Conservation (phyloP, 345 rosid species). For the Acer campestre region DNA sequence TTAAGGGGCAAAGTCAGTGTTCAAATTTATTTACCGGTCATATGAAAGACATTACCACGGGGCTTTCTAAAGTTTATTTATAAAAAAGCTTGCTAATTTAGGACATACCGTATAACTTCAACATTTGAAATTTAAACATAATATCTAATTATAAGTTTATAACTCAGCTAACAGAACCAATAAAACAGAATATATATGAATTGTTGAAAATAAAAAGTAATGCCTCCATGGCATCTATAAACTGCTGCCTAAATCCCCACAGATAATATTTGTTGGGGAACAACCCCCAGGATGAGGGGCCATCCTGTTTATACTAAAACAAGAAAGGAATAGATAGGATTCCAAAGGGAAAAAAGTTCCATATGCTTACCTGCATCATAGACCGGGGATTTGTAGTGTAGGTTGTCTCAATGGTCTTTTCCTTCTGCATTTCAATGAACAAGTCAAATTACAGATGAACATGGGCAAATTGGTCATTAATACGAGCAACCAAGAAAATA, state of each 20-base stretch:
- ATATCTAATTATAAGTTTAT: not conserved
- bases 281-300: not conserved
- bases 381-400: constrained; percentile 81
- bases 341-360: not conserved
- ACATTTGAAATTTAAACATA: not conserved
- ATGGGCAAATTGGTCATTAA: not conserved
- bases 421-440: constrained; percentile 57
- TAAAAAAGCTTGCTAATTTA: not conserved
- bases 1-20: not conserved
- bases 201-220: not conserved
- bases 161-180: not conserved
- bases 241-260: not conserved
- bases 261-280: not conserved
- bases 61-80: not conserved
- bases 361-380: constrained; percentile 87
- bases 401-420: constrained; percentile 77
- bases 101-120: not conserved
- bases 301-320: not conserved
- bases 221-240: not conserved
- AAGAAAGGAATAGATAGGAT: not conserved
- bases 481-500: not conserved
- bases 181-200: not conserved
- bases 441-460: not conserved
- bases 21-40: not conserved
- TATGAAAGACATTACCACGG: not conserved